These are phyloP conservation scores for Alternaria brassicae DNA, from an alignment of 2,329 filamentous ascomycete species.

Conservation along the genomic window DNA sequence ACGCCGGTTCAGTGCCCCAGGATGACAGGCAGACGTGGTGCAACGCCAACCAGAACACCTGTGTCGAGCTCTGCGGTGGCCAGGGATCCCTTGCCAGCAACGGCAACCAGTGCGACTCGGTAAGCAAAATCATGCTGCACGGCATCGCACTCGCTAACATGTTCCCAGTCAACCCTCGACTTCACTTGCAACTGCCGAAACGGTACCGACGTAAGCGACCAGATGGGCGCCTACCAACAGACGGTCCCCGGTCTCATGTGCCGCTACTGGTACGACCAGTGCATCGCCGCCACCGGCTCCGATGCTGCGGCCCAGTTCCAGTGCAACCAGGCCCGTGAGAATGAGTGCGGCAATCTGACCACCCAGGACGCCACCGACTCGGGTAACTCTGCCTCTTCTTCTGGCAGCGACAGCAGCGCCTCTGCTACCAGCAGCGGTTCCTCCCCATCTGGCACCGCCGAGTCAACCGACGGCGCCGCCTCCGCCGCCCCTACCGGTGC, in stretches of 20 bases:
- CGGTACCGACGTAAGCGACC: conserved; percentile 57
- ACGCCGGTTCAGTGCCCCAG: conserved; percentile 50
- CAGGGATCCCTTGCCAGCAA: conserved; percentile 49
- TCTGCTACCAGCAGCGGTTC: conserved; percentile 35
- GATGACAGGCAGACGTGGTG: conserved; percentile 61
- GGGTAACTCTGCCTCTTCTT: conserved; percentile 26
- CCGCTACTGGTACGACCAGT: conserved; percentile 57
- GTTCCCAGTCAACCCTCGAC: conserved; percentile 56
- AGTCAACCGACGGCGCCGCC: conserved; percentile 37
- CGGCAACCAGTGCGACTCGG: conserved; percentile 63
- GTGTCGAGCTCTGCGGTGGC: conserved; percentile 65
- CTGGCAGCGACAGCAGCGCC: conserved; percentile 33
- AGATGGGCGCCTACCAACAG: conserved; percentile 58
- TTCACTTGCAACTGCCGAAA: conserved; percentile 66
- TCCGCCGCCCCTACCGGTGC: conserved; percentile 44
- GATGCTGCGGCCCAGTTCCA: conserved; percentile 47
- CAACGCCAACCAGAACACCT: conserved; percentile 64
- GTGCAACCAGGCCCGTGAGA: conserved; percentile 54
- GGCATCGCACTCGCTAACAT: conserved; percentile 25
- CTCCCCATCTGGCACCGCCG: conserved; percentile 39
- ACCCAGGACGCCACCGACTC: conserved; percentile 27
- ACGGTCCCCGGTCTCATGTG: conserved; percentile 69
- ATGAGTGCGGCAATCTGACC: conserved; percentile 61
- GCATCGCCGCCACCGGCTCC: conserved; percentile 50
- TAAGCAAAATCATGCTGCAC: conserved; percentile 50